A percentile compares a stretch with the other conserved stretches of the same genome.
These are phyloP conservation scores for Chlorella vulgaris DNA, from an alignment of 139 green algal genomes.

Conservation along the genomic window DNA sequence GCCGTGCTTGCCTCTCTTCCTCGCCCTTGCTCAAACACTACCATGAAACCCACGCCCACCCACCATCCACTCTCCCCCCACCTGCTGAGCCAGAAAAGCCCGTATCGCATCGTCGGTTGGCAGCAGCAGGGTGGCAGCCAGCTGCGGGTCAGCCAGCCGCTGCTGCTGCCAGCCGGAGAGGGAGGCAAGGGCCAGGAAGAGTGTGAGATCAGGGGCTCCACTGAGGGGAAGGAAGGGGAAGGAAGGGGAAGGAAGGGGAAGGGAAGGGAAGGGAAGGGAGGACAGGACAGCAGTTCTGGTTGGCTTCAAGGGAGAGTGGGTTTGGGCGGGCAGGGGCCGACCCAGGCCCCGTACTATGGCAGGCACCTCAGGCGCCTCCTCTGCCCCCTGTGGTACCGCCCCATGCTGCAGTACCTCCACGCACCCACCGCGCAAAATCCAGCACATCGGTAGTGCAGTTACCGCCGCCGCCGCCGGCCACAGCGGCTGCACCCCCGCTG, in stretches of 20 bases:
- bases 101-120: not conserved
- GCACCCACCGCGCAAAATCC: slow-evolving; percentile 2
- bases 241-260: not conserved
- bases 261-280: not conserved
- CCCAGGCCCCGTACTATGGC: too few species aligned
- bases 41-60: too few species aligned
- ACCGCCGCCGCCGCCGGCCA: not conserved
- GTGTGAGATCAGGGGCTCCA: slow-evolving; percentile 8
- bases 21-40: too few species aligned
- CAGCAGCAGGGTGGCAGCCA: slow-evolving; percentile 23
- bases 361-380: too few species aligned
- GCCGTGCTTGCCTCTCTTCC: too few species aligned
- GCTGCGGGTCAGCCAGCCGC: not conserved
- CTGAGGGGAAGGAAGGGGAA: not conserved
- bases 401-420: not conserved
- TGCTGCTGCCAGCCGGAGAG: slow-evolving; percentile 10
- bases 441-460: slow-evolving; percentile 2
- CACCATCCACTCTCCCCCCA: not conserved
- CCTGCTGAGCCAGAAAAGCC: slow-evolving; percentile 7
- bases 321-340: too few species aligned
- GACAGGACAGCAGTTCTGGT: not conserved
- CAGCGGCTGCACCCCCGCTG: not conserved
- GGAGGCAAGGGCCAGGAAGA: slow-evolving; percentile 9
- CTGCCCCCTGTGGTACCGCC: too few species aligned
- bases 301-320: too few species aligned